These are phyloP conservation scores for Sarcocystis neurona DNA, from an alignment of 169 alveolate genomes.

Conservation along the genomic window DNA sequence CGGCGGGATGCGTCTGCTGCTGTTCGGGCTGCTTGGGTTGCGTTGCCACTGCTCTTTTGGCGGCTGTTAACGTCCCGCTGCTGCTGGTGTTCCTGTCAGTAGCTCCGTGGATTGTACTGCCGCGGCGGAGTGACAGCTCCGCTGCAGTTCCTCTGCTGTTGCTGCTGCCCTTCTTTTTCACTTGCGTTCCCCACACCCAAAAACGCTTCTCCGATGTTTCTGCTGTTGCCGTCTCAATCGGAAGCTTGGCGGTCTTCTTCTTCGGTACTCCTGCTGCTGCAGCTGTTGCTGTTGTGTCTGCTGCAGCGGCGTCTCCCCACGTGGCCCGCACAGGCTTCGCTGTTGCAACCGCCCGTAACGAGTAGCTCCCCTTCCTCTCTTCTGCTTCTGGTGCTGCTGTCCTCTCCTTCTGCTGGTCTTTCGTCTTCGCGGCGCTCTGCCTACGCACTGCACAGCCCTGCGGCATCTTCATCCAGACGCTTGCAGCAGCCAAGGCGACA, in stretches of 20 bases:
- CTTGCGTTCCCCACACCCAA: not conserved
- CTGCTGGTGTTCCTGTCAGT: not conserved
- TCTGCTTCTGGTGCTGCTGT: slow-evolving; percentile 16
- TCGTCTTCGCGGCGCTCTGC: too few relatives aligned
- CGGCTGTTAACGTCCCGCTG: not conserved
- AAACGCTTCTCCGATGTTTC: not conserved
- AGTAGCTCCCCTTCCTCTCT: not conserved
- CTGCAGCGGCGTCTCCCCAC: not conserved
- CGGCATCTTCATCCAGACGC: too few relatives aligned
- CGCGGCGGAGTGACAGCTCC: not conserved
- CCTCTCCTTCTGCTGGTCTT: not conserved
- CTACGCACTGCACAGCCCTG: too few relatives aligned
- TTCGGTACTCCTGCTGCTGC: not conserved
- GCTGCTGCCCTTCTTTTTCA: slow-evolving; percentile 27
- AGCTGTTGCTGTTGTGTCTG: slow-evolving; percentile 9
- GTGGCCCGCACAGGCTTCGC: too few relatives aligned
- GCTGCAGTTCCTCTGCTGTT: not conserved
- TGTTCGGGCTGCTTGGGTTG: not conserved
- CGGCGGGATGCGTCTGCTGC: slow-evolving; percentile 3
- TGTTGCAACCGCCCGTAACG: not conserved
- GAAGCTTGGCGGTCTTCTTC: not conserved
- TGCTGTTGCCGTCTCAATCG: not conserved
- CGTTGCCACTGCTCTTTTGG: not conserved
- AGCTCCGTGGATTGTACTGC: not conserved
- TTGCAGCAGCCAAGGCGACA: too few relatives aligned